These are phyloP conservation scores for Saccharomyces hybrid DNA, from an alignment of 1,139 yeast species.

Conservation along the genomic window DNA sequence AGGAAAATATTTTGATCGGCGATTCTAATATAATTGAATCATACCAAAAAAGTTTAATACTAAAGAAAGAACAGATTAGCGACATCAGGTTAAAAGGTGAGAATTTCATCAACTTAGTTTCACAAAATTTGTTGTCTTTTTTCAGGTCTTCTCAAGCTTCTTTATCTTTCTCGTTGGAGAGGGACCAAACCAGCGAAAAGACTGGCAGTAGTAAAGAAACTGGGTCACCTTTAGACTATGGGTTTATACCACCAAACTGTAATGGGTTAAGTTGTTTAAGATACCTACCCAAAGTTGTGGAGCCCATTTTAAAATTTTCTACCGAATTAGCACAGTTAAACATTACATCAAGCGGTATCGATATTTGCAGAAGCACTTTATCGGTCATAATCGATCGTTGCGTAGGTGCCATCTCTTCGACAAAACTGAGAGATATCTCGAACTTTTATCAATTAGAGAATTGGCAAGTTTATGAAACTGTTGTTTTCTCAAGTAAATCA, in stretches of 20 bases:
- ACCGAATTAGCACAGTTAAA: conserved; percentile 40
- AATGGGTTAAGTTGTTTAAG: conserved; percentile 51
- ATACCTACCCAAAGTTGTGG: conserved; percentile 40
- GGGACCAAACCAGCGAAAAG: neutral
- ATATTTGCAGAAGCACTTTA: conserved; percentile 34
- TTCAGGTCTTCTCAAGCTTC: conserved; percentile 34
- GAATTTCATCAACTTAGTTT: conserved; percentile 32
- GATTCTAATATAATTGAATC: conserved; percentile 17
- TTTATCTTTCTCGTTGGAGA: conserved; percentile 7
- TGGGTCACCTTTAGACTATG: conserved; percentile 35
- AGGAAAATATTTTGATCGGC: conserved; percentile 31
- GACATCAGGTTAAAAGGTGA: conserved; percentile 35
- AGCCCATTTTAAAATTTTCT: conserved; percentile 36
- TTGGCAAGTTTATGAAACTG: conserved; percentile 31
- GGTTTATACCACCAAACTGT: conserved; percentile 54
- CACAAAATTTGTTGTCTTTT: conserved; percentile 32
- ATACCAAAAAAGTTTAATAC: conserved; percentile 26
- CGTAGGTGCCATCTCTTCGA: conserved; percentile 41
- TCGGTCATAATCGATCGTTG: conserved; percentile 37
- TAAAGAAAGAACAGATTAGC: conserved; percentile 35
- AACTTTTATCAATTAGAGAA: conserved; percentile 41
- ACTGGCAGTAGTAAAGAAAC: conserved; percentile 12
- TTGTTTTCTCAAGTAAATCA: conserved; percentile 4
- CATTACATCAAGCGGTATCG: conserved; percentile 36
- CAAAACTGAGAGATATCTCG: conserved; percentile 45